Evolutionary conservation across 2,329 filamentous ascomycete species (phyloP).

Genomic region (Zasmidium citrigriseum): DNA sequence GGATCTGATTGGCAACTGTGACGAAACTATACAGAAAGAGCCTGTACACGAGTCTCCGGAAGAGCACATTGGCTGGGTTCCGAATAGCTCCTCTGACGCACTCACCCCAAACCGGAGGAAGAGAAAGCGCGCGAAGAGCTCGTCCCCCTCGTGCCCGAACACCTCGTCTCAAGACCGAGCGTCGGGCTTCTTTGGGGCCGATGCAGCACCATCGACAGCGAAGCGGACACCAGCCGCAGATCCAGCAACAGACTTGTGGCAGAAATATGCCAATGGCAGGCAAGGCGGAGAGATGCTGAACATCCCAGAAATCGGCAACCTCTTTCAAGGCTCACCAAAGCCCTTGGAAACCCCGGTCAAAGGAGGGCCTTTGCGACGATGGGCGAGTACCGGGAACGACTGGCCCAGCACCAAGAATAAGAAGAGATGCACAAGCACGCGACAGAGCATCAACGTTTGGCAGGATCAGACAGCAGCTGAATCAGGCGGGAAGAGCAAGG

Average conservation of each 20-base stretch:
- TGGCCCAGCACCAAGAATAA: slow-evolving; percentile 46
- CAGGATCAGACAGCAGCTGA: slow-evolving; percentile 36
- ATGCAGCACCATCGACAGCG: slow-evolving; percentile 18
- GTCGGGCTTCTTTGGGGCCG: slow-evolving; percentile 27
- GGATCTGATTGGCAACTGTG: slow-evolving; percentile 62
- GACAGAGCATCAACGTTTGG: slow-evolving; percentile 37
- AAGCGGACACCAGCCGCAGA: slow-evolving; percentile 49
- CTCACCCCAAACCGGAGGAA: slow-evolving; percentile 43
- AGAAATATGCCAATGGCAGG: slow-evolving; percentile 42
- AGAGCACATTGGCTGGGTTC: slow-evolving; percentile 63
- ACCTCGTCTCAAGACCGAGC: slow-evolving; percentile 39
- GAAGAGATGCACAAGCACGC: slow-evolving; percentile 38
- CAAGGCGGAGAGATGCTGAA: slow-evolving; percentile 41
- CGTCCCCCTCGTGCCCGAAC: slow-evolving; percentile 43
- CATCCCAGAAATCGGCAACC: slow-evolving; percentile 43
- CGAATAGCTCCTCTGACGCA: slow-evolving; percentile 43
- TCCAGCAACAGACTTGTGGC: slow-evolving; percentile 50
- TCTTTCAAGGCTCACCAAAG: slow-evolving; percentile 49
- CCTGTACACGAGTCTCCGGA: slow-evolving; percentile 56
- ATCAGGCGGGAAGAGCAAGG: slow-evolving; percentile 31
- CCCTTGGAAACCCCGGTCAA: slow-evolving; percentile 46
- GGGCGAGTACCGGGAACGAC: slow-evolving; percentile 53
- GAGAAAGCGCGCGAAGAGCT: slow-evolving; percentile 49
- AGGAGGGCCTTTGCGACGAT: slow-evolving; percentile 49
- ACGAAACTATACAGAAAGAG: slow-evolving; percentile 53